A percentile compares a stretch with the other conserved stretches of the same genome.
Conservation (phyloP, 306 rosid genomes). For the Coriaria nepalensis region DNA sequence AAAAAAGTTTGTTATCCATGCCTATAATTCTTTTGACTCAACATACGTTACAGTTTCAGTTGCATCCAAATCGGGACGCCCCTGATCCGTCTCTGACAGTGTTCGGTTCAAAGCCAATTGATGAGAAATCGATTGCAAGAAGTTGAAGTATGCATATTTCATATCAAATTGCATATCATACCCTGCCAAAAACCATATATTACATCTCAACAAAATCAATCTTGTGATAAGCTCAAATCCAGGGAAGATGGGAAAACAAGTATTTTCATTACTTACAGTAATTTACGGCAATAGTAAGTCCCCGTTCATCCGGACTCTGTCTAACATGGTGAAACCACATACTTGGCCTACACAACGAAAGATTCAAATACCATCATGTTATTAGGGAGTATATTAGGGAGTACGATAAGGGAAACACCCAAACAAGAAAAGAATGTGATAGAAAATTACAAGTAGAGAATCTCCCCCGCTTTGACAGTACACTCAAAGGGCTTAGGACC, state of each 20-base stretch:
- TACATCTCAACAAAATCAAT: neutral
- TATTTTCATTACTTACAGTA: constrained; percentile 38
- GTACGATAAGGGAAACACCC: neutral
- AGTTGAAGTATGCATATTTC: constrained; percentile 71
- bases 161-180: constrained; percentile 83
- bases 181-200: constrained; percentile 42
- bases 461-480: constrained; percentile 66
- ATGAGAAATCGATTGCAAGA: constrained; percentile 45
- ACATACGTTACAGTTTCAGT: too few species aligned
- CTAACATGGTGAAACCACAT: constrained; percentile 92
- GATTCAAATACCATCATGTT: constrained; percentile 3
- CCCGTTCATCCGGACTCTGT: constrained; percentile 44
- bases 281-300: constrained; percentile 55
- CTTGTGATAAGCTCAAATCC: too few species aligned
- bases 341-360: constrained; percentile 55
- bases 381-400: neutral
- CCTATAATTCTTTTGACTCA: too few species aligned
- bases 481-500: constrained; percentile 57
- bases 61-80: constrained; percentile 22
- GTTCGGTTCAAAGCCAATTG: constrained; percentile 7
- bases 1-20: too few species aligned
- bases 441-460: constrained; percentile 58
- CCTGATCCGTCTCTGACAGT: constrained; percentile 4
- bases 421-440: neutral
- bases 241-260: too few species aligned